Conservation (phyloP, 345 rosid genomes). For the Gossypium ekmanianum region DNA sequence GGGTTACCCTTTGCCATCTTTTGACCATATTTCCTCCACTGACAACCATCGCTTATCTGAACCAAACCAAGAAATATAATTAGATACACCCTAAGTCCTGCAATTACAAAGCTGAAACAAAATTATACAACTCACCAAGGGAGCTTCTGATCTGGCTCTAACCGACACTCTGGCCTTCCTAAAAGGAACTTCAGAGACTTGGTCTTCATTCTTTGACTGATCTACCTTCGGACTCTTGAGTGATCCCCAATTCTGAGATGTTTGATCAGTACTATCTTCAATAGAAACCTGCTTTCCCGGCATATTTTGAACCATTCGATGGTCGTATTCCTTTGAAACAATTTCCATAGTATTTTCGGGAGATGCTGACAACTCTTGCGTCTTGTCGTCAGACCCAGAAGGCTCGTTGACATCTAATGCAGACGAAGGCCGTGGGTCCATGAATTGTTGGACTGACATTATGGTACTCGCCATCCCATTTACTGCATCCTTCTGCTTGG, state of each 20-base stretch:
- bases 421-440: constrained; percentile 38
- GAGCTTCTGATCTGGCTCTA: constrained; percentile 52
- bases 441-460: constrained; percentile 30
- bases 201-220: constrained; percentile 43
- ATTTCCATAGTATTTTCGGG: constrained; percentile 32
- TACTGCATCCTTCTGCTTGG: constrained; percentile 26
- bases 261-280: constrained; percentile 37
- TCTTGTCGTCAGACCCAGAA: constrained; percentile 30
- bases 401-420: constrained; percentile 36
- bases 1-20: constrained; percentile 84
- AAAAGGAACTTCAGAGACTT: constrained; percentile 41
- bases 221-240: constrained; percentile 46
- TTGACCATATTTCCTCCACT: constrained; percentile 90
- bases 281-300: constrained; percentile 24
- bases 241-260: constrained; percentile 43
- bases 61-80: background rate
- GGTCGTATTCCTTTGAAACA: constrained; percentile 30
- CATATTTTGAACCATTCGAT: constrained; percentile 17
- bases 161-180: constrained; percentile 64
- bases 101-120: background rate
- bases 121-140: constrained; percentile 27
- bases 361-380: constrained; percentile 29
- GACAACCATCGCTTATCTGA: constrained; percentile 73
- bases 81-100: background rate
- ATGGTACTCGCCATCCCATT: constrained; percentile 27